A percentile compares a stretch with the other conserved stretches of the same genome.
Evolutionary conservation across 2,329 filamentous ascomycete genomes (phyloP).

Genomic region (Rutstroemia sp.): DNA sequence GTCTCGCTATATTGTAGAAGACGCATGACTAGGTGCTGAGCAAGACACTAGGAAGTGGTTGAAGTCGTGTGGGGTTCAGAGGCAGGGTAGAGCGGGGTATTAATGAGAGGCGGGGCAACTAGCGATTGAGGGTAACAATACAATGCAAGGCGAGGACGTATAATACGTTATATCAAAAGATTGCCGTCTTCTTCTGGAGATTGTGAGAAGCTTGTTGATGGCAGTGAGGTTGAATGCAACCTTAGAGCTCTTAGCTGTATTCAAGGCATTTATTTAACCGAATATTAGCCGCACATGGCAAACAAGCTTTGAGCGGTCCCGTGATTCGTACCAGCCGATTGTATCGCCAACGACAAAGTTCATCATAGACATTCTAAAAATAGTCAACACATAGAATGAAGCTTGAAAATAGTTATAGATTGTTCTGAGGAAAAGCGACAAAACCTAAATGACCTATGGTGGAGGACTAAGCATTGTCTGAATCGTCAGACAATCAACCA

Average conservation of each 20-base stretch:
- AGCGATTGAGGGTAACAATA: not conserved
- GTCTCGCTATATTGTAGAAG: conserved; percentile 11
- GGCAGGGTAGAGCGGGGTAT: not conserved
- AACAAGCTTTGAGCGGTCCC: too few relatives aligned
- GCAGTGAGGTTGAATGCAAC: not conserved
- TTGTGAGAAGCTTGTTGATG: not conserved
- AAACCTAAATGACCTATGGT: too few relatives aligned
- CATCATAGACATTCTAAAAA: too few relatives aligned
- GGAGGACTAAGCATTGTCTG: too few relatives aligned
- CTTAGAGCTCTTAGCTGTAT: not conserved
- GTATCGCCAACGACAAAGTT: too few relatives aligned
- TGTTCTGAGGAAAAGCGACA: too few relatives aligned
- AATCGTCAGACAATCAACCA: too few relatives aligned
- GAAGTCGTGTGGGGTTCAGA: not conserved
- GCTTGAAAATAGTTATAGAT: too few relatives aligned
- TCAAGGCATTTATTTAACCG: not conserved
- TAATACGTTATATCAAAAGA: not conserved
- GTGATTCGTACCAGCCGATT: too few relatives aligned
- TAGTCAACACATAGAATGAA: too few relatives aligned
- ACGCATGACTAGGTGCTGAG: not conserved
- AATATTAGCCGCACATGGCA: too few relatives aligned
- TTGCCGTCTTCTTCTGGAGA: not conserved
- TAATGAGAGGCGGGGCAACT: not conserved
- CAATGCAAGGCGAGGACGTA: not conserved
- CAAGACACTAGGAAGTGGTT: not conserved